These are phyloP conservation scores for Elsinoe perseae DNA, from an alignment of 2,329 filamentous ascomycete genomes.

Conservation along the genomic window DNA sequence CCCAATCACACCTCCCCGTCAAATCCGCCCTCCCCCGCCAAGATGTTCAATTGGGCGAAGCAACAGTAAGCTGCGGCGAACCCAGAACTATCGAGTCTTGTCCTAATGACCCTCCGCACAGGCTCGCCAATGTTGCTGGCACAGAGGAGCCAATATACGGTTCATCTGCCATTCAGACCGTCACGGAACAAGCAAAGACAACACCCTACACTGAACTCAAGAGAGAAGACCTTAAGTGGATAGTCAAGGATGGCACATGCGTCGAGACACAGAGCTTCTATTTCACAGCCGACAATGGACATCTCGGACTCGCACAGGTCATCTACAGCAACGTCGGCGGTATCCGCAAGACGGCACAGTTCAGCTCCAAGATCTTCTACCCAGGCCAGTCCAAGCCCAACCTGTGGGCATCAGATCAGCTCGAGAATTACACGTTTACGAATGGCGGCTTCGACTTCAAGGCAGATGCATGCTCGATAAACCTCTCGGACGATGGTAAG, in stretches of 20 bases:
- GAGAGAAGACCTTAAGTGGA: constrained; percentile 76
- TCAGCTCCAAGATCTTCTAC: constrained; percentile 89
- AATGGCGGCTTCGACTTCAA: constrained; percentile 76
- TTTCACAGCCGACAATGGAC: constrained; percentile 69
- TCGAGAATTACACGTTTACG: constrained; percentile 75
- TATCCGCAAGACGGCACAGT: constrained; percentile 82
- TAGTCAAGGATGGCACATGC: constrained; percentile 68
- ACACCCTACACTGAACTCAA: constrained; percentile 73
- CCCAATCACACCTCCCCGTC: neutral
- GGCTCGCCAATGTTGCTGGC: constrained; percentile 71
- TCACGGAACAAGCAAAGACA: constrained; percentile 69
- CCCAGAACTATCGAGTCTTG: constrained; percentile 8
- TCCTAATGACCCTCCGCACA: constrained; percentile 25
- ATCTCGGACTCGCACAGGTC: constrained; percentile 73
- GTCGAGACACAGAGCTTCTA: constrained; percentile 97
- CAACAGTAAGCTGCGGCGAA: constrained; percentile 59
- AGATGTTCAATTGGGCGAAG: constrained; percentile 92
- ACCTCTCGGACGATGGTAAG: constrained; percentile 76
- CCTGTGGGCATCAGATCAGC: constrained; percentile 75
- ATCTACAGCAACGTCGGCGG: constrained; percentile 98
- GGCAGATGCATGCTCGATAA: constrained; percentile 75
- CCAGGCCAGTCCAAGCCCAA: constrained; percentile 59
- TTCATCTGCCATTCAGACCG: constrained; percentile 74
- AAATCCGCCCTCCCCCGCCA: constrained; percentile 25
- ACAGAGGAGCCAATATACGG: constrained; percentile 96